phyloP scores from a whole-genome alignment of 495 filamentous ascomycete genomes.

The Penicillium desertorum region DNA sequence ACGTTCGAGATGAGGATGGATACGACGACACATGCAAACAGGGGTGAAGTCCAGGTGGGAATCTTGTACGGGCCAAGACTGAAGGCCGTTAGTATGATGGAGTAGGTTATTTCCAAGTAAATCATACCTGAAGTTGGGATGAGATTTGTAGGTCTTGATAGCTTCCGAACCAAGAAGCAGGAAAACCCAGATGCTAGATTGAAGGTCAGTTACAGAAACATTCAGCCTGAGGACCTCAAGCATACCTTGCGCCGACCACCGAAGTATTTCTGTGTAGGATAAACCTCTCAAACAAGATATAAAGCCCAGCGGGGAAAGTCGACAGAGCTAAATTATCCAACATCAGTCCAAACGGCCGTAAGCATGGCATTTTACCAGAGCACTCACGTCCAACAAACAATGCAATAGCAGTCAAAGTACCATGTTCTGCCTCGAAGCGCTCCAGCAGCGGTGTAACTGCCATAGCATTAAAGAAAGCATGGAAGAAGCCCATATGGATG shows the following conservation, averaged over 20 bases:
- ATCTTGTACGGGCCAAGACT: slow-evolving; percentile 65
- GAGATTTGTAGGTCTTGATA: slow-evolving; percentile 71
- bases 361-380: background rate
- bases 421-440: slow-evolving; percentile 90
- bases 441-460: slow-evolving; percentile 82
- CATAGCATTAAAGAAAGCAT: slow-evolving; percentile 74
- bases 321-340: slow-evolving; percentile 59
- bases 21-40: slow-evolving; percentile 67
- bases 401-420: slow-evolving; percentile 78
- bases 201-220: slow-evolving; percentile 12
- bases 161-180: slow-evolving; percentile 80
- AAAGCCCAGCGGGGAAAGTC: slow-evolving; percentile 72
- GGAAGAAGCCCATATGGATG: slow-evolving; percentile 77
- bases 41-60: slow-evolving; percentile 89
- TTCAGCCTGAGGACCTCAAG: background rate
- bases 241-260: slow-evolving; percentile 80
- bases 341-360: slow-evolving; percentile 17
- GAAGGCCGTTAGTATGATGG: slow-evolving; percentile 10
- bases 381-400: slow-evolving; percentile 90
- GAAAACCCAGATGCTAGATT: slow-evolving; percentile 81
- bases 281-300: slow-evolving; percentile 66
- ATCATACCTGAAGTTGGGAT: slow-evolving; percentile 67
- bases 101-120: background rate
- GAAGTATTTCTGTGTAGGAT: slow-evolving; percentile 63
- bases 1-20: slow-evolving; percentile 75